phyloP scores from a whole-genome alignment of 2,329 filamentous ascomycete genomes.

The Colletotrichum falcatum region DNA sequence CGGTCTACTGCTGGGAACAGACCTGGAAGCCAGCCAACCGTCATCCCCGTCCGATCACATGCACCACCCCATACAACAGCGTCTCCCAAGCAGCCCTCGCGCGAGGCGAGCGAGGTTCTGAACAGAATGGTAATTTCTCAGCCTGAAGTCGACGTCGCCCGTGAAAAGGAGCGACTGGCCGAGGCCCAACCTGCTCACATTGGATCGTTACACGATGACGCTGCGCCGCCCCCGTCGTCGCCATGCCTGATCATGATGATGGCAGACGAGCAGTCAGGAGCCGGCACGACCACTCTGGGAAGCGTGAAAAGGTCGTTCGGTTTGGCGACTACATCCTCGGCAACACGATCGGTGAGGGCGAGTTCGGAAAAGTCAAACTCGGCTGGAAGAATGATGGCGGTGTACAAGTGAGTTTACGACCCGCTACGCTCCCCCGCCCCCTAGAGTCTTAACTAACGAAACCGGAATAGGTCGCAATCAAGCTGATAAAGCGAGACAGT shows the following conservation, averaged over 20 bases:
- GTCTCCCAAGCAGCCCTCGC: slow-evolving; percentile 70
- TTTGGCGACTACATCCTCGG: slow-evolving; percentile 97
- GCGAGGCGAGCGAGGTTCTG: slow-evolving; percentile 83
- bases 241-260: slow-evolving; percentile 59
- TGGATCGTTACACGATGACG: slow-evolving; percentile 55
- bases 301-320: slow-evolving; percentile 76
- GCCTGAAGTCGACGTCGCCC: slow-evolving; percentile 77
- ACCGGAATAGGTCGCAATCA: slow-evolving; percentile 87
- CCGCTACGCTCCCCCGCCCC: background rate
- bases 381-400: slow-evolving; percentile 41
- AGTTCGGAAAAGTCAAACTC: slow-evolving; percentile 98
- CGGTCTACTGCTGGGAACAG: slow-evolving; percentile 54
- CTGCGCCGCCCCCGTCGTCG: slow-evolving; percentile 59
- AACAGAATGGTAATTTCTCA: slow-evolving; percentile 82
- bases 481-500: slow-evolving; percentile 92
- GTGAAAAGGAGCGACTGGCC: slow-evolving; percentile 76
- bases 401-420: slow-evolving; percentile 55
- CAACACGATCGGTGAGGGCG: slow-evolving; percentile 95
- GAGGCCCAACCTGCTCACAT: slow-evolving; percentile 64
- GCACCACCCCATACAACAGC: slow-evolving; percentile 56
- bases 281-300: slow-evolving; percentile 68
- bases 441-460: slow-evolving; percentile 36
- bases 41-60: slow-evolving; percentile 60
- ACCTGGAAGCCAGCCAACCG: slow-evolving; percentile 47
- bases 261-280: slow-evolving; percentile 64